Conservation (phyloP, 179 eudicot species). For the Heliamphora pulchella region DNA sequence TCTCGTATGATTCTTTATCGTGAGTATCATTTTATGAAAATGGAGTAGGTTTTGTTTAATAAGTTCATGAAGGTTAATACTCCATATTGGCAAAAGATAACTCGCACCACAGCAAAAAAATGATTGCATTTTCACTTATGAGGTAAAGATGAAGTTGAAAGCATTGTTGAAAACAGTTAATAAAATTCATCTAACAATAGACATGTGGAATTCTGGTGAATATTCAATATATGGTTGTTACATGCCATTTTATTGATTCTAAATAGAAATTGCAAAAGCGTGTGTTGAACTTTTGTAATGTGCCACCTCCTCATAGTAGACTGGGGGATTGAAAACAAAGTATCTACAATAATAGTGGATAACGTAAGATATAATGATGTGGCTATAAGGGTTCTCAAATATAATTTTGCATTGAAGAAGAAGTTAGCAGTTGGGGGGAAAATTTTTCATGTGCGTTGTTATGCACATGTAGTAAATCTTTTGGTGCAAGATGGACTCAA, state of each 20-base stretch:
- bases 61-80: not conserved
- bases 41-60: not conserved
- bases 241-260: not conserved
- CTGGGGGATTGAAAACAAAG: slow-evolving; percentile 17
- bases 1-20: not conserved
- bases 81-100: slow-evolving; percentile 6
- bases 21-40: not conserved
- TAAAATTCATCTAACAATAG: not conserved
- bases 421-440: not conserved
- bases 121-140: not conserved
- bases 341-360: slow-evolving; percentile 16
- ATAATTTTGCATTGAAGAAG: not conserved
- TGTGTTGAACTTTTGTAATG: slow-evolving; percentile 14
- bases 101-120: not conserved
- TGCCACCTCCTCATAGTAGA: slow-evolving; percentile 16
- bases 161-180: not conserved
- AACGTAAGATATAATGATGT: slow-evolving; percentile 19
- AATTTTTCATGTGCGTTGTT: slow-evolving; percentile 12
- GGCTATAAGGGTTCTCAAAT: not conserved
- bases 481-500: slow-evolving; percentile 14
- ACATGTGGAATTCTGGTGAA: slow-evolving; percentile 14
- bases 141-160: not conserved
- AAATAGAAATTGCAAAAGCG: slow-evolving; percentile 20
- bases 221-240: slow-evolving; percentile 4
- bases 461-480: slow-evolving; percentile 16